A percentile compares a stretch with the other conserved stretches of the same genome.
phyloP scores from a whole-genome alignment of 441 rosid species.

The Pelargonium exstipulatum region DNA sequence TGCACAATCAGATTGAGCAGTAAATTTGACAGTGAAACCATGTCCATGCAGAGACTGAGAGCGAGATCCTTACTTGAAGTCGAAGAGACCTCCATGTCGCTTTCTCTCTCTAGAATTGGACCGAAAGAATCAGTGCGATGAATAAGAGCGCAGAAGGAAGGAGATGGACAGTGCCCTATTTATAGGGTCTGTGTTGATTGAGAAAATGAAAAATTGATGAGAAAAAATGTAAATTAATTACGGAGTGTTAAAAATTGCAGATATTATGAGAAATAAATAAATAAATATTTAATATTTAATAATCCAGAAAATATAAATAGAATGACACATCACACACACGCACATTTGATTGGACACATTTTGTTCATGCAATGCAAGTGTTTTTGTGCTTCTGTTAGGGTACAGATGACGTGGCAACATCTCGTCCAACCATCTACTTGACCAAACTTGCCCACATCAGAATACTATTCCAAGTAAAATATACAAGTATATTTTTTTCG shows the following conservation, averaged over 20 bases:
- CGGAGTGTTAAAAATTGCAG: no score
- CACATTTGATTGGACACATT: no score
- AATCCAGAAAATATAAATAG: no score
- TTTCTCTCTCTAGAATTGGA: not conserved
- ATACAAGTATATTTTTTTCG: no score
- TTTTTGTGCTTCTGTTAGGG: no score
- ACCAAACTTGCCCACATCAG: no score
- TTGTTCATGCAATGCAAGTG: no score
- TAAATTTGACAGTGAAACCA: not conserved
- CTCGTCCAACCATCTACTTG: no score
- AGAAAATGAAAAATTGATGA: not conserved
- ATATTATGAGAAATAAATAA: no score
- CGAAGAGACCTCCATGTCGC: not conserved
- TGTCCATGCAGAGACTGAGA: not conserved
- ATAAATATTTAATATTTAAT: no score
- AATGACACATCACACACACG: no score
- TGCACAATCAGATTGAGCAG: not conserved
- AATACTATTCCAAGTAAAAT: not conserved
- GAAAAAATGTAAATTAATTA: not conserved
- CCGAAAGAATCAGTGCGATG: conserved; percentile 1
- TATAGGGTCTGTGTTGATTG: not conserved
- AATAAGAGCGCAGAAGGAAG: not conserved
- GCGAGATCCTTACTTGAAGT: not conserved
- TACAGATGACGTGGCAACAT: no score
- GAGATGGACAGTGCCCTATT: not conserved